phyloP scores from a whole-genome alignment of 2,329 filamentous ascomycete genomes.

The Fusarium sp. region DNA sequence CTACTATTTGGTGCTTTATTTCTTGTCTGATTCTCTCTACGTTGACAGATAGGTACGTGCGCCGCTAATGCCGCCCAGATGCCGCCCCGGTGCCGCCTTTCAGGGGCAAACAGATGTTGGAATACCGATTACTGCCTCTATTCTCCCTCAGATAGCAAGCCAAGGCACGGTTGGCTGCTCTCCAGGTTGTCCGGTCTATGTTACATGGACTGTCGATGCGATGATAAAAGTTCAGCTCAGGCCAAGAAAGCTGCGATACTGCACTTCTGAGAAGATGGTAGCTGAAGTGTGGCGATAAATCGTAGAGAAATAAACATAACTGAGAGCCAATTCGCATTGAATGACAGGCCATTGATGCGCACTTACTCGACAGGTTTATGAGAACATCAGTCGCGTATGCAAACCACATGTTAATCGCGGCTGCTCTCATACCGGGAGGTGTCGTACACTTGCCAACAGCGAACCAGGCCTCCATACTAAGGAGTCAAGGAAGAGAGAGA shows the following conservation, averaged over 20 bases:
- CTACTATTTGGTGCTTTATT: neutral
- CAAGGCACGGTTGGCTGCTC: no score
- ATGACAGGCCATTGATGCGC: neutral
- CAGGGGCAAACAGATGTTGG: no score
- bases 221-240: neutral
- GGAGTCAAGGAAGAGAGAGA: neutral
- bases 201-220: neutral
- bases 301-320: neutral
- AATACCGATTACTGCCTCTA: no score
- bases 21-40: neutral
- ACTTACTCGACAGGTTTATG: neutral
- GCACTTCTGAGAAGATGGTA: neutral
- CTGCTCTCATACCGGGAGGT: neutral
- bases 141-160: no score
- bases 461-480: neutral
- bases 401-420: neutral
- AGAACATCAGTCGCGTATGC: neutral
- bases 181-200: no score
- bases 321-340: neutral
- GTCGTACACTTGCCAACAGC: neutral
- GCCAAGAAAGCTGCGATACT: neutral
- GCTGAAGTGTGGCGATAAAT: neutral
- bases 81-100: neutral
- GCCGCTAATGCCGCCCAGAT: neutral
- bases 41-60: no score